Percentiles rank a stretch among this genome's conserved stretches.
phyloP scores from a whole-genome alignment of 2,329 filamentous ascomycete species.

The Paecilomyces formosus region DNA sequence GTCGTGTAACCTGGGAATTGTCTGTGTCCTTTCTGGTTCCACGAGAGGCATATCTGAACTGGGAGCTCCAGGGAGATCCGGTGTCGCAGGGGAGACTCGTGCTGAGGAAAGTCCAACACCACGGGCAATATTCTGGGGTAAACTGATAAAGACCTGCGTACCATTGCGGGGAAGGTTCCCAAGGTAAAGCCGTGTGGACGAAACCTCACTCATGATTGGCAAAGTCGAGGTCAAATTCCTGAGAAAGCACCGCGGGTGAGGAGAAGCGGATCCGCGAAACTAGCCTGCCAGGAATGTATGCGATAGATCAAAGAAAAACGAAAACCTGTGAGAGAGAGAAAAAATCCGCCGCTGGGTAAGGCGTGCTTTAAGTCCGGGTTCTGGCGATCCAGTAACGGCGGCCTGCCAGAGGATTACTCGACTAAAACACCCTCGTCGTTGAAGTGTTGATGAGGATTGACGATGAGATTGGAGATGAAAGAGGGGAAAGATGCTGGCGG shows the following conservation, averaged over 20 bases:
- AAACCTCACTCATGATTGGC: conserved; percentile 70
- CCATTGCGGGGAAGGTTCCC: conserved; percentile 95
- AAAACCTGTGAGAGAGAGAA: not conserved
- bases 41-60: conserved; percentile 2
- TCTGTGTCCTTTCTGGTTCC: conserved; percentile 1
- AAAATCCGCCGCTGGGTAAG: not conserved
- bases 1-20: conserved; percentile 3
- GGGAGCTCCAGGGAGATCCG: conserved; percentile 13
- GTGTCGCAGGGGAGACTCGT: not conserved
- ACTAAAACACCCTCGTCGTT: not conserved
- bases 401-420: not conserved
- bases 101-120: conserved; percentile 6
- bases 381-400: not conserved
- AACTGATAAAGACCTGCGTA: conserved; percentile 47
- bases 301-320: not conserved
- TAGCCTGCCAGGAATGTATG: not conserved
- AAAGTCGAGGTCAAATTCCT: conserved; percentile 3
- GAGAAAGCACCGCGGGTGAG: not conserved
- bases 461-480: conserved; percentile 1
- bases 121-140: conserved; percentile 14
- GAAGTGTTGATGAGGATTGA: not conserved
- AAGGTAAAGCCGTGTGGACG: conserved; percentile 89
- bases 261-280: not conserved
- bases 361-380: not conserved
- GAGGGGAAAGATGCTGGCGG: not conserved